Base-by-base conservation (phyloP, 2,329 filamentous ascomycete genomes). In the Balansia obtecta region DNA sequence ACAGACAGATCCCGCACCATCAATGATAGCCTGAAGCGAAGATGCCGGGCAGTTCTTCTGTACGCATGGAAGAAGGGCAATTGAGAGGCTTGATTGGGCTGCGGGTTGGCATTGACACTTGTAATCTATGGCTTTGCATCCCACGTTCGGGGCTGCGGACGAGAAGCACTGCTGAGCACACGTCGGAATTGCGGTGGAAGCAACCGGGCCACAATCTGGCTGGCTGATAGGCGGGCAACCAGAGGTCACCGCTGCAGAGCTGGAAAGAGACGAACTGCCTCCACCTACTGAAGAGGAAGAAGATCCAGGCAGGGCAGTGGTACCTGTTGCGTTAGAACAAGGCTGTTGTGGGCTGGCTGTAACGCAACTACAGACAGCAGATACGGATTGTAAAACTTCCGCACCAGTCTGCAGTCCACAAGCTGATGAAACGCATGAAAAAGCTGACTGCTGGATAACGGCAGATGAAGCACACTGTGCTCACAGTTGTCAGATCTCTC, bases 141-240 rank as follows among this genome's bases (percentile, higher is more conserved):
- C 57, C 7, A 63, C 57, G 0, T 48, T 40, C 1, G 61, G 60
- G 1, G 58, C 59, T 15, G 55, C 55, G 7, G 57, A 57, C 3
- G 52, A 43, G 52, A 64, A 63, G 53, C 62, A 64, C 6, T 51
- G 37, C 30, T 60, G 57, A 9, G 61, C 61, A 33, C 60, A 63
- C 10, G 52, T 46, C 3, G 60, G 61, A 13, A 63, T 53, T 8
- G 57, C 60, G 15, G 58, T 54, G 27, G 51, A 56, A n/a, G 60
- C 60, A 3, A 63, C 55, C 37, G 58, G 49, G 2, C 54, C 59
- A 42, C 61, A 63, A 51, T 62, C 52, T 4, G 54, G 30, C 13
- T 49, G 51, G 10, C 54, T 50, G 3, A 45, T 50, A 6, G 52
- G 39, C 20, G 39, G 49, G 46, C 57, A 60, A n/a, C 20, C 44